phyloP scores from a whole-genome alignment of 2,329 filamentous ascomycete species.

The Penicillium glabrum region DNA sequence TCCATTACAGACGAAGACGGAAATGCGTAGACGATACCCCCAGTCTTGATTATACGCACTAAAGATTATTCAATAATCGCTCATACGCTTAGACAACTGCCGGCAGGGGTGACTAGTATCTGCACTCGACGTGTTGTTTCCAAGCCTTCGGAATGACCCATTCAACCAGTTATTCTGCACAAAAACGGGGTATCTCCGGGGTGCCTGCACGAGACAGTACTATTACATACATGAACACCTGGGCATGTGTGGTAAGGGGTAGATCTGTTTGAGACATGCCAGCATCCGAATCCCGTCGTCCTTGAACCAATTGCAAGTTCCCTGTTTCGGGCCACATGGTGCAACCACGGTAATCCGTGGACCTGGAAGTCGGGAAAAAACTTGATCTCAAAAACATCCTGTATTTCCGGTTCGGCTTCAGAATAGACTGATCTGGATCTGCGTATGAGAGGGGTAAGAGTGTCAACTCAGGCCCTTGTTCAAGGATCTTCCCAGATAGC shows the following conservation, averaged over 20 bases:
- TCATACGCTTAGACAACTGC: not conserved
- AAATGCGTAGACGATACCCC: not conserved
- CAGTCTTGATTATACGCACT: not conserved
- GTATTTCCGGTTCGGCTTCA: not conserved
- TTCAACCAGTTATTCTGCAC: not conserved
- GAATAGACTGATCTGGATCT: not conserved
- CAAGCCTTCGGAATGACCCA: not conserved
- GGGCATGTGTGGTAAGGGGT: not conserved
- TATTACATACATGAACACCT: not conserved
- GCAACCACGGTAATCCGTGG: slow-evolving; percentile 11
- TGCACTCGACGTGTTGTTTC: not conserved
- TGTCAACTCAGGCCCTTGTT: not conserved
- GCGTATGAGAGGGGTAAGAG: not conserved
- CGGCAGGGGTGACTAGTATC: not conserved
- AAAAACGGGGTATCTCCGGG: not conserved
- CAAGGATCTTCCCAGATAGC: not conserved
- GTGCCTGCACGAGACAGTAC: slow-evolving; percentile 1
- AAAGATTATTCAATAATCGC: no score
- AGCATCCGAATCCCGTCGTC: slow-evolving; percentile 1
- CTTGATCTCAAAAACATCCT: not conserved
- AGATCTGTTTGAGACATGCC: slow-evolving; percentile 11
- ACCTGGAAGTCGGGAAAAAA: slow-evolving; percentile 4
- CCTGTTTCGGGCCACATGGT: slow-evolving; percentile 16
- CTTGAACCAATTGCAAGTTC: slow-evolving; percentile 13
- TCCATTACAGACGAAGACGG: not conserved